These are phyloP conservation scores for Lenwebbia sp. DNA, from an alignment of 345 rosid genomes.

Conservation along the genomic window DNA sequence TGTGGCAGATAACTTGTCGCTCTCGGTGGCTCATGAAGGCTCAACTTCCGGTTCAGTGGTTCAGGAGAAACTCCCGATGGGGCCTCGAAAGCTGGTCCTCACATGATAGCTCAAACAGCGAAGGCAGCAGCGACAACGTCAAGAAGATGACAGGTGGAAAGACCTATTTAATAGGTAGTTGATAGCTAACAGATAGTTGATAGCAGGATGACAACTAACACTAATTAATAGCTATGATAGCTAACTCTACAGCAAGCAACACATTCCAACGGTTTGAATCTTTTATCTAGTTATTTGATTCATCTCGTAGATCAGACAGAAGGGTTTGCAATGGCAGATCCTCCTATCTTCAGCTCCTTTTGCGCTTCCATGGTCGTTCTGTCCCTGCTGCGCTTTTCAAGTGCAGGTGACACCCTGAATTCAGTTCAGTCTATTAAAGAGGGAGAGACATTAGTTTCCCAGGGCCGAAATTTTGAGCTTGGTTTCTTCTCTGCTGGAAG, in stretches of 20 bases:
- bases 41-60: too few species aligned
- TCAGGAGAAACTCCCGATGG: too few species aligned
- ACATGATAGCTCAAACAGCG: too few species aligned
- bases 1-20: too few species aligned
- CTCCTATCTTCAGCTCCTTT: too few species aligned
- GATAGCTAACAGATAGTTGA: neutral
- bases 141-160: too few species aligned
- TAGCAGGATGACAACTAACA: too few species aligned
- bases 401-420: neutral
- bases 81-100: too few species aligned
- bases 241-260: neutral
- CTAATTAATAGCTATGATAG: neutral
- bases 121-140: too few species aligned
- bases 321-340: too few species aligned
- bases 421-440: neutral
- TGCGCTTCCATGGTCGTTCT: neutral
- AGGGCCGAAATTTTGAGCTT: neutral
- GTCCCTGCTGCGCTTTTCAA: neutral
- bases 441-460: neutral
- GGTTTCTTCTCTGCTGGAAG: constrained; percentile 3
- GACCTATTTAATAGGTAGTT: neutral
- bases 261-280: neutral
- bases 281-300: constrained; percentile 13
- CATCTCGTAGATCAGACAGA: neutral
- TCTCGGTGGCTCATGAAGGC: too few species aligned